Base-by-base conservation (phyloP, 23 red algal species). In the Pyropia haitanensis region DNA sequence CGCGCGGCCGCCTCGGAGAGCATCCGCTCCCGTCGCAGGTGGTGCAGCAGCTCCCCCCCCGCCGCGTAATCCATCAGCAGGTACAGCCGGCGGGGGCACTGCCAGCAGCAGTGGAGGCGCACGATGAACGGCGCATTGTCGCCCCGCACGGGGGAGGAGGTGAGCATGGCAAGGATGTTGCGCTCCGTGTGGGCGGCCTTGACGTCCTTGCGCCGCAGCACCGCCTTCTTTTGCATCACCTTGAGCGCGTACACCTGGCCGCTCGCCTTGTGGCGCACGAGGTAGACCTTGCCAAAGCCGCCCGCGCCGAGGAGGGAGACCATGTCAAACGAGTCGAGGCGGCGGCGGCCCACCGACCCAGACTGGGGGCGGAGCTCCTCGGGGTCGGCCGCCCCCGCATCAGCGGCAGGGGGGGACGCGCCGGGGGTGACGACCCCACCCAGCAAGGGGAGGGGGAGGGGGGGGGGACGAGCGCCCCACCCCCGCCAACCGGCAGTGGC, bases 51-150 rank as follows among this genome's bases (percentile, higher is more conserved):
- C 64, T 89, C 84, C 8, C 94, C 94, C 20, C 94, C 94, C 10
- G 69, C 68, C 22, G 77, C 72, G 80, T 82, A 98, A 64, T 98
- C 94, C 94, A 98, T 98, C 14, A 98, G 86, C 12, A 98, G 67
- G 52, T 90, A 98, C 24, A 98, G 62, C 28, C 88, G 57, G 27
- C 57, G 60, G 49, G 74, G 59, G 2, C 79, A 83, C 53, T 98
- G 94, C 66, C 91, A 98, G 10, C 86, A 87, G 34, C 81, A 84
- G 69, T 87, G 81, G 9, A 98, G 70, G 15, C 68, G 82, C 12
- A 98, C 81, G 22, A 98, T 86, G 63, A 91, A 98, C 39, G 94
- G 94, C 46, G 72, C 68, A 25, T 75, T 58, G 22, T 76, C 62
- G 17, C 72, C 82, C 6, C 76, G 58, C 33, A 83, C 52, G 39